Conservation (phyloP, 177 flowering plant species). For the Vitis hybrid region DNA sequence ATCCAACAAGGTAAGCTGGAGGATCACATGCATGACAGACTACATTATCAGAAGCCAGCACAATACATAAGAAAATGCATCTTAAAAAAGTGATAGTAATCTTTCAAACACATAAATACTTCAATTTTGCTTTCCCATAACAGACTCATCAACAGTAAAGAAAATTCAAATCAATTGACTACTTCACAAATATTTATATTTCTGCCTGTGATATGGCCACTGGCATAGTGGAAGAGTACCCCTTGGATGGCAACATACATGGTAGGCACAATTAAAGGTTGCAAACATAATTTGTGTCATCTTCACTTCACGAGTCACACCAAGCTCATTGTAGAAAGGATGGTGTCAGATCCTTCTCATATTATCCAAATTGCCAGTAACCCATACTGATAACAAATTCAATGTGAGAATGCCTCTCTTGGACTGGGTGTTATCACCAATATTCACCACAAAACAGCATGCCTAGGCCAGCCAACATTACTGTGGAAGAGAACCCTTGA, state of each 20-base stretch:
- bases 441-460: constrained; percentile 34
- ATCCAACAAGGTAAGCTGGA: constrained; percentile 37
- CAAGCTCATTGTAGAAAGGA: constrained; percentile 21
- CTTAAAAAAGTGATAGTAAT: neutral
- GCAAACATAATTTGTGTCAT: constrained; percentile 22
- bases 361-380: constrained; percentile 37
- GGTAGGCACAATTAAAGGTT: constrained; percentile 8
- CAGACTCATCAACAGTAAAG: too few species aligned
- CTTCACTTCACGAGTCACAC: constrained; percentile 35
- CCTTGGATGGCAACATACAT: constrained; percentile 27
- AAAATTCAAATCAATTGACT: too few species aligned
- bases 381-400: constrained; percentile 36
- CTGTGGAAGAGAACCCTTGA: constrained; percentile 32
- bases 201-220: constrained; percentile 40
- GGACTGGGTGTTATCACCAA: constrained; percentile 35
- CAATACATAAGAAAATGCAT: constrained; percentile 24
- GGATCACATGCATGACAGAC: constrained; percentile 43
- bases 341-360: constrained; percentile 22
- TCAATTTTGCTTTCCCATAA: too few species aligned
- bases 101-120: too few species aligned
- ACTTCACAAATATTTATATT: neutral
- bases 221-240: constrained; percentile 38
- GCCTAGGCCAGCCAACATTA: constrained; percentile 33
- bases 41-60: constrained; percentile 38
- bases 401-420: constrained; percentile 32